Evolutionary conservation across 805 yeast genomes (phyloP), one percentile per base, ranked within the genome.

Genomic region (Maudiozyma turicensis): DNA sequence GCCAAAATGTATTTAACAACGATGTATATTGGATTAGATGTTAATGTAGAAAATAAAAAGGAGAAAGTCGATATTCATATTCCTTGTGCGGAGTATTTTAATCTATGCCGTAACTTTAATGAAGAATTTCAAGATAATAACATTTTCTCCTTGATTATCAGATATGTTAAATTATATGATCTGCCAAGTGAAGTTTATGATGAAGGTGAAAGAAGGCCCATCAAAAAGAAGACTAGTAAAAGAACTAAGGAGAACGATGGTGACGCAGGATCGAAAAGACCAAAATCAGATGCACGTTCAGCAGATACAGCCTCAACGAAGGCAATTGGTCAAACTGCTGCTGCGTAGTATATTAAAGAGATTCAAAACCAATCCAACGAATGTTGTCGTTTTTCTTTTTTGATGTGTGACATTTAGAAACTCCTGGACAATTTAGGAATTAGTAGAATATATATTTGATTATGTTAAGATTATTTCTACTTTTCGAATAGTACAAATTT

Each of bases 31-130:
- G 99, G 98, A 0, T 68, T 93, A 44, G 82, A 73, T 45, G 67
- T 71, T 42, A 60, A 60, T 40, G 63, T 67, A 34, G 75, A 76
- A 46, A 80, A 77, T 28, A 76, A 76, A 35, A 77, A 73, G 45
- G 77, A 79, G 69, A 78, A 81, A 57, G 74, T 90, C 56, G 96
- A 89, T 64, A 83, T 91, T 50, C 95, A 85, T 58, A 77, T 81
- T 54, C 96, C 96, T 15, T 90, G 98, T 63, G 76, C 86, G 20
- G 98, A 93, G 52, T 93, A 91, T 64, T 88, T 78, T 68, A 81
- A 76, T 41, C 68, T 87, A 7, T 87, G 97, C 66, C 81, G 86
- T 54, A 75, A 79, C 34, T 86, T 91, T 80, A 73, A 73, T 20
- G 73, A 74, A 38, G 93, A 78, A 58, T 77, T 84, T 55, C 83